These are phyloP conservation scores for Carex scoparia DNA, from an alignment of 176 grass and related monocot genomes.

Conservation along the genomic window DNA sequence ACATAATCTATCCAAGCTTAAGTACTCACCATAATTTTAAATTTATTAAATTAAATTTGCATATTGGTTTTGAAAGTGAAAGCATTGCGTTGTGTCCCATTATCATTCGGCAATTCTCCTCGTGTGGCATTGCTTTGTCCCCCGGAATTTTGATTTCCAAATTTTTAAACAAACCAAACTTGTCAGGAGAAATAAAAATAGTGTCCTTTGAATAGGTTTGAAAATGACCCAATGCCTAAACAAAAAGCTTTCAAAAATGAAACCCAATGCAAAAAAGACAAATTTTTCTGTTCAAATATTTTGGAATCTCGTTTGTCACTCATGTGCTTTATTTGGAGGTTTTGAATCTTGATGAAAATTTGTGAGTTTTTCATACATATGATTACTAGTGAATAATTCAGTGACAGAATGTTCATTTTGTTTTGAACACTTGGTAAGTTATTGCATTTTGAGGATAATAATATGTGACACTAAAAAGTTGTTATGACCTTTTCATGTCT, in stretches of 20 bases:
- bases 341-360: not conserved
- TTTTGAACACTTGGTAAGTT: not conserved
- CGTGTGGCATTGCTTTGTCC: conserved; percentile 42
- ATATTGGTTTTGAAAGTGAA: conserved; percentile 46
- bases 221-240: conserved; percentile 49
- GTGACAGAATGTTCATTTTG: not conserved
- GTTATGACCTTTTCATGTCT: not conserved
- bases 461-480: not conserved
- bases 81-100: conserved; percentile 64
- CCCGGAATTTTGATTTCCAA: conserved; percentile 6
- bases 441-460: not conserved
- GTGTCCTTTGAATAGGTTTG: conserved; percentile 26
- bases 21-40: conserved; percentile 1
- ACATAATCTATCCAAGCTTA: conserved; percentile 8
- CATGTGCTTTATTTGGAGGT: not conserved
- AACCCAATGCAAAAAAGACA: conserved; percentile 17
- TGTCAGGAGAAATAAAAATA: conserved; percentile 20
- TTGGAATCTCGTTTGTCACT: conserved; percentile 2
- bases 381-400: not conserved
- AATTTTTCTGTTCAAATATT: not conserved
- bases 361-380: not conserved
- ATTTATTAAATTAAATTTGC: conserved; percentile 16
- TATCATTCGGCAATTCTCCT: conserved; percentile 39
- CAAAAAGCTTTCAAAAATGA: too few relatives aligned
- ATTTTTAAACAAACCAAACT: conserved; percentile 23